These are phyloP conservation scores for Nasturtium officinale DNA, from an alignment of 345 rosid genomes.

Conservation along the genomic window DNA sequence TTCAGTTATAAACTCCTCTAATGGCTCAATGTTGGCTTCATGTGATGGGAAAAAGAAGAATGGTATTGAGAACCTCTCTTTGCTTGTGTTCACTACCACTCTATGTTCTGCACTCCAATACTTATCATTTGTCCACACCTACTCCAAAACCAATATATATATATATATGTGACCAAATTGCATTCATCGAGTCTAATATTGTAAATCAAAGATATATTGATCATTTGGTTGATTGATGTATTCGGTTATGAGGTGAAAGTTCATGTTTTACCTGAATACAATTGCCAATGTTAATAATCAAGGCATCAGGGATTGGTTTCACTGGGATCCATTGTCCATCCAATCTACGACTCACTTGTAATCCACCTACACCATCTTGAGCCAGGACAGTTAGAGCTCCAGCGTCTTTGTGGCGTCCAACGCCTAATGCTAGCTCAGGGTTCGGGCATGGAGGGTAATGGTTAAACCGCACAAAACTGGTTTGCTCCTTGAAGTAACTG, in stretches of 20 bases:
- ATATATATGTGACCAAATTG: not conserved
- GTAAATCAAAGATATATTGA: not conserved
- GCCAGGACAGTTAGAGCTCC: conserved; percentile 73
- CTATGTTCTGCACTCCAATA: conserved; percentile 79
- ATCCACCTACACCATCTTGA: conserved; percentile 85
- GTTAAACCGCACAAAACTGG: conserved; percentile 62
- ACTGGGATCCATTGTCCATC: conserved; percentile 79
- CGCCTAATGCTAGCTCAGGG: conserved; percentile 84
- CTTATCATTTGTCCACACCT: conserved; percentile 77
- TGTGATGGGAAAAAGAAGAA: conserved; percentile 64
- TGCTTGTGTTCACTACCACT: conserved; percentile 60
- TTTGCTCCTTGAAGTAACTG: conserved; percentile 68
- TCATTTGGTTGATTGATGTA: too few species aligned
- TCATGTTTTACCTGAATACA: too few species aligned
- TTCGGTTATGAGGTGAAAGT: not conserved
- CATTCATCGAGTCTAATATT: not conserved
- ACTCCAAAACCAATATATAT: conserved; percentile 7
- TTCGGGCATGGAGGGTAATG: conserved; percentile 82
- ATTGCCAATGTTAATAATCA: conserved; percentile 76
- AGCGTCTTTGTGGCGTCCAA: conserved; percentile 82
- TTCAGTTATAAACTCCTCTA: conserved; percentile 54
- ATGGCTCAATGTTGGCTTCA: conserved; percentile 53
- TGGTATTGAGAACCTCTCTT: conserved; percentile 66
- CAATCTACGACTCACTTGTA: conserved; percentile 66
- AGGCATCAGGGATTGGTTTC: conserved; percentile 57